These are phyloP conservation scores for Globisporangium lucens DNA, from an alignment of 352 stramenopile species.

Conservation along the genomic window DNA sequence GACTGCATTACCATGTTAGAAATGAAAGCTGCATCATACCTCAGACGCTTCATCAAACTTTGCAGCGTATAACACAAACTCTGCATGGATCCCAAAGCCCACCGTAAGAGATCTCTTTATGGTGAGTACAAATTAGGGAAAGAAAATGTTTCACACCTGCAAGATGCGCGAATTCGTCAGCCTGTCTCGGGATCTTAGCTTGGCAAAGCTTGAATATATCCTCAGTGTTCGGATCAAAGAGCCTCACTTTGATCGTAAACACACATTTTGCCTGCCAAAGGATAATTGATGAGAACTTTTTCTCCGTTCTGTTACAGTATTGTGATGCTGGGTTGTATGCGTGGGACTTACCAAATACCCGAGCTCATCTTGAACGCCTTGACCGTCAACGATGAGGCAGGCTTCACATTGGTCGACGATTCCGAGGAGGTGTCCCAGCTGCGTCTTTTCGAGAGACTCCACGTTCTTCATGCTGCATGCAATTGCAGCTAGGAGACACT, in stretches of 20 bases:
- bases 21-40: constrained; percentile 22
- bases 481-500: constrained; percentile 61
- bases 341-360: constrained; percentile 20
- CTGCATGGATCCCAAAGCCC: constrained; percentile 18
- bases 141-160: constrained; percentile 32
- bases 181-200: constrained; percentile 26
- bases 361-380: constrained; percentile 6
- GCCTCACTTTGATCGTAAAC: constrained; percentile 54
- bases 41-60: constrained; percentile 49
- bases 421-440: constrained; percentile 36
- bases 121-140: neutral
- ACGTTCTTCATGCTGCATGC: constrained; percentile 52
- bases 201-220: constrained; percentile 53
- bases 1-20: neutral
- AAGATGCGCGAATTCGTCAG: constrained; percentile 43
- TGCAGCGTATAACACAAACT: constrained; percentile 55
- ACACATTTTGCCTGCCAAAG: constrained; percentile 36
- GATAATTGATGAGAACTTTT: neutral
- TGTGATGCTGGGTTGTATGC: neutral
- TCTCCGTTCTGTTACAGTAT: neutral
- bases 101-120: neutral
- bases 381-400: constrained; percentile 13
- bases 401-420: constrained; percentile 40
- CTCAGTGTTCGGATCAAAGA: constrained; percentile 56
- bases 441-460: constrained; percentile 36